phyloP scores from a whole-genome alignment of 345 rosid species.

The Pseudoturritis turrita region DNA sequence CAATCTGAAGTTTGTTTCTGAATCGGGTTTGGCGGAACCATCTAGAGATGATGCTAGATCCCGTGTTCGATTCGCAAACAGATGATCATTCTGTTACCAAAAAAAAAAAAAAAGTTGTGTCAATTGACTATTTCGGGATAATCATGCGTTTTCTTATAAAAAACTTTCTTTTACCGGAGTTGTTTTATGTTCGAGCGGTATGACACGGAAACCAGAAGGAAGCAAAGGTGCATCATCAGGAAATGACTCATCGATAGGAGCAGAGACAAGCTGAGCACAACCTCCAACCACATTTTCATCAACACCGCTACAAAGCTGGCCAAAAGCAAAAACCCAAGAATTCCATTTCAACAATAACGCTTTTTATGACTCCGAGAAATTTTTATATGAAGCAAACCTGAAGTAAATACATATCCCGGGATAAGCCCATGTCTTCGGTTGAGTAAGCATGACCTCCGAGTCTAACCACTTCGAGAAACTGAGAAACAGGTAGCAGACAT shows the following conservation, averaged over 20 bases:
- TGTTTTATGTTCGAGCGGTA: conserved; percentile 75
- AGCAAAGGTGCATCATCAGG: conserved; percentile 94
- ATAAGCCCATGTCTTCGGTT: conserved; percentile 75
- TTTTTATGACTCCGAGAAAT: neutral
- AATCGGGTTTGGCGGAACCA: conserved; percentile 33
- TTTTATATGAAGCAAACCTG: conserved; percentile 44
- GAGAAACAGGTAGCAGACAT: neutral
- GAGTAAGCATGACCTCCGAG: conserved; percentile 87
- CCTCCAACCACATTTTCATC: conserved; percentile 91
- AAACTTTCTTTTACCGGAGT: conserved; percentile 31
- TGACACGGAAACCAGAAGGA: conserved; percentile 94
- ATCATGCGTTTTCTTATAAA: neutral
- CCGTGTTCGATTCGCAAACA: conserved; percentile 58
- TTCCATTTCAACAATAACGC: neutral
- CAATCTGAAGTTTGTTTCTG: conserved; percentile 57
- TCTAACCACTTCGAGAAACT: conserved; percentile 93
- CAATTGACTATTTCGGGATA: neutral
- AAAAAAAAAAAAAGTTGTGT: neutral
- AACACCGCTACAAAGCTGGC: conserved; percentile 79
- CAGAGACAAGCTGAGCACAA: conserved; percentile 95
- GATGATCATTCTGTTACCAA: conserved; percentile 20
- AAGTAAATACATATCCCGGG: conserved; percentile 83
- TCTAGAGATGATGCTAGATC: conserved; percentile 94
- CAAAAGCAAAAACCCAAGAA: neutral
- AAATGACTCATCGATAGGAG: conserved; percentile 91